Evolutionary conservation across 2,329 filamentous ascomycete genomes (phyloP), one percentile per base, ranked within the genome.

Genomic region (Xylariaceae sp.): DNA sequence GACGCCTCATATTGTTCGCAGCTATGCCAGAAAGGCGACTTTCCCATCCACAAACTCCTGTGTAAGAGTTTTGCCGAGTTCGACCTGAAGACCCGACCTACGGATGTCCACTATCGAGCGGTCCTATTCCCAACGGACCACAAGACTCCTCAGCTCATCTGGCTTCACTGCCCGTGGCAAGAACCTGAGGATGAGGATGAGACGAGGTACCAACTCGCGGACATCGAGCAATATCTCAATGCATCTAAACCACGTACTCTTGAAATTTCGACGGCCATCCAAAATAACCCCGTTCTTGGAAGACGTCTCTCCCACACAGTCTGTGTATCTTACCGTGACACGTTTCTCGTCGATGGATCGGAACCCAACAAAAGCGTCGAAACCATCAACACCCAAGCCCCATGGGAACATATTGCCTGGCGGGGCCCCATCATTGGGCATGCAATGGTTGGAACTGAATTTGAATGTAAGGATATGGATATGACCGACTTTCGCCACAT

Each of bases 401-500:
- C 54, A 5, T 51, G 56, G 9, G 8, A 13, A 3, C 51, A 49
- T 34, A 18, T 50, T 53, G 48, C 58, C 9, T 65, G 64, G 64
- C 45, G 60, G 2, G 65, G 64, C 34, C 61, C 59, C n/a, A 17
- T 66, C 15, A 35, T 65, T 47, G 60, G 45, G n/a, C 57, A 59
- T 10, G 57, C 35, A 1, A 49, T n/a, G 8, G 23, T 15, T 9
- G 53, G 57, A 2, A 4, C 18, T 4, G 39, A 23, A 2, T 2
- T 39, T 2, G 55, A 59, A 15, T 64, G 41, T 35, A 62, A 56
- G 49, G 66, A 67, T 51, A 51, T 66, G 10, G 57, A 62, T 35
- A 57, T 67, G 64, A 58, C 58, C 7, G 65, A 67, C 50, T 66
- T 67, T 17, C 64, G 66, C 5, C 62, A 67, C 51, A 17, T 66